Percentiles rank a stretch among this genome's conserved stretches.
Evolutionary conservation across 2,329 filamentous ascomycete genomes (phyloP).

Genomic region (Aspergillus pseudoterreus): DNA sequence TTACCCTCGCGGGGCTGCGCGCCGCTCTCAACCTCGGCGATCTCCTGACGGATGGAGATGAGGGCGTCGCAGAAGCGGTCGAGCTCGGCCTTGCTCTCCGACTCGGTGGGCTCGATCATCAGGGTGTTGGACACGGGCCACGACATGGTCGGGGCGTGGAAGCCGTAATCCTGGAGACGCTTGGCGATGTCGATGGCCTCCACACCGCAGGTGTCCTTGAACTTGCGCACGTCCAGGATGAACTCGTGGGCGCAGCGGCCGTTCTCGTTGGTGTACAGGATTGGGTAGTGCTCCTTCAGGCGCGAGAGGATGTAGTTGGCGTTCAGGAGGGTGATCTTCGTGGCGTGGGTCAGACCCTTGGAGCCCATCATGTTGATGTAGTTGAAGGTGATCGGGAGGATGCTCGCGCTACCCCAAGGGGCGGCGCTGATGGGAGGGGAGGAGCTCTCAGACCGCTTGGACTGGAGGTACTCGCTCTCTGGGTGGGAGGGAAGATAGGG

Average conservation of each 20-base stretch:
- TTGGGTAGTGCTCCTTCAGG: constrained; percentile 79
- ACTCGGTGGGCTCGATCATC: constrained; percentile 97
- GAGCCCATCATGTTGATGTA: constrained; percentile 94
- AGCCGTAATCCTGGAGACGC: constrained; percentile 93
- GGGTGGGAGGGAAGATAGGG: constrained; percentile 73
- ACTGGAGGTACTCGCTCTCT: constrained; percentile 47
- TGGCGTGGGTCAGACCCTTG: constrained; percentile 79
- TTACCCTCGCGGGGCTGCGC: constrained; percentile 71
- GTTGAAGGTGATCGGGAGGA: constrained; percentile 89
- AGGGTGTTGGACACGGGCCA: constrained; percentile 93
- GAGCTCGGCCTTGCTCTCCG: constrained; percentile 85
- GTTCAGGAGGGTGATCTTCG: constrained; percentile 88
- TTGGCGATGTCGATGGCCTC: constrained; percentile 96
- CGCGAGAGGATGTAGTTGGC: constrained; percentile 94
- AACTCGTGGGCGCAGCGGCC: constrained; percentile 95
- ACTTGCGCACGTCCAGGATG: constrained; percentile 83
- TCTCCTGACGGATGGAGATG: constrained; percentile 81
- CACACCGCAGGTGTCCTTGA: constrained; percentile 76
- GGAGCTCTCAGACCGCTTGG: constrained; percentile 45
- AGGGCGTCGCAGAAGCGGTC: constrained; percentile 91
- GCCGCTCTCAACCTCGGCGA: constrained; percentile 77
- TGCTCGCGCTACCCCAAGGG: constrained; percentile 82
- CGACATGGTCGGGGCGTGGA: constrained; percentile 96
- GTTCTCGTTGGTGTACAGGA: constrained; percentile 88
- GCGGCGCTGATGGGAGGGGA: constrained; percentile 72